Evolutionary conservation across 257 asterid genomes (phyloP).

Genomic region (Asclepias syriaca): DNA sequence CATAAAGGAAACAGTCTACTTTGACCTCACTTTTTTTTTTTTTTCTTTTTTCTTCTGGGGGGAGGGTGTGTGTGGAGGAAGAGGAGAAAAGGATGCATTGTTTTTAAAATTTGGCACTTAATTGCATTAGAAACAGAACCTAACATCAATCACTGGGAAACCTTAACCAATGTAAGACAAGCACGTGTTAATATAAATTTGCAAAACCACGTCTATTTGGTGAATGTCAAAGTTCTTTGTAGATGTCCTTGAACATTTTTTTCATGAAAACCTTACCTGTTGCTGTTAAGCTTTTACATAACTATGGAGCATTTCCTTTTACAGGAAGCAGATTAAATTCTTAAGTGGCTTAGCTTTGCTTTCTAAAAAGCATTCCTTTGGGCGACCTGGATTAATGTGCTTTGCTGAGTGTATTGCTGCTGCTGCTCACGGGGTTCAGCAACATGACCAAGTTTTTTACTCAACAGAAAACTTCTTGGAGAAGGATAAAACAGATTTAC

Average conservation of each 20-base stretch:
- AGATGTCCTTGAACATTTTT: not conserved
- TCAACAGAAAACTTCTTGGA: slow-evolving; percentile 27
- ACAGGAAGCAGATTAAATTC: slow-evolving; percentile 62
- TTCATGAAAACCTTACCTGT: not conserved
- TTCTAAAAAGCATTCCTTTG: slow-evolving; percentile 64
- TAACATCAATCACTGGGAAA: not conserved
- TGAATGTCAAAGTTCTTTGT: not conserved
- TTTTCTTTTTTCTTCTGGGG: too few relatives aligned
- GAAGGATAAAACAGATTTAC: slow-evolving; percentile 45
- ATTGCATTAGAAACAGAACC: not conserved
- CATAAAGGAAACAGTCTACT: too few relatives aligned
- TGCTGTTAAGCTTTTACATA: slow-evolving; percentile 1
- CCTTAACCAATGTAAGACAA: not conserved
- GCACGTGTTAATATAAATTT: not conserved
- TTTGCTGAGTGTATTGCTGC: slow-evolving; percentile 76
- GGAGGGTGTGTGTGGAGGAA: too few relatives aligned
- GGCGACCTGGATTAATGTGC: slow-evolving; percentile 92
- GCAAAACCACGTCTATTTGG: not conserved
- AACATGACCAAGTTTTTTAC: slow-evolving; percentile 25
- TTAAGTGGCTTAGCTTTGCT: slow-evolving; percentile 52
- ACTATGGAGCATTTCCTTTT: slow-evolving; percentile 15
- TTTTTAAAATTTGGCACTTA: not conserved
- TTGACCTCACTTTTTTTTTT: too few relatives aligned
- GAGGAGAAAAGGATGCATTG: not conserved
- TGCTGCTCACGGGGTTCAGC: slow-evolving; percentile 52